These are phyloP conservation scores for Neocatenulostroma microsporum DNA, from an alignment of 2,329 filamentous ascomycete species.

Conservation along the genomic window DNA sequence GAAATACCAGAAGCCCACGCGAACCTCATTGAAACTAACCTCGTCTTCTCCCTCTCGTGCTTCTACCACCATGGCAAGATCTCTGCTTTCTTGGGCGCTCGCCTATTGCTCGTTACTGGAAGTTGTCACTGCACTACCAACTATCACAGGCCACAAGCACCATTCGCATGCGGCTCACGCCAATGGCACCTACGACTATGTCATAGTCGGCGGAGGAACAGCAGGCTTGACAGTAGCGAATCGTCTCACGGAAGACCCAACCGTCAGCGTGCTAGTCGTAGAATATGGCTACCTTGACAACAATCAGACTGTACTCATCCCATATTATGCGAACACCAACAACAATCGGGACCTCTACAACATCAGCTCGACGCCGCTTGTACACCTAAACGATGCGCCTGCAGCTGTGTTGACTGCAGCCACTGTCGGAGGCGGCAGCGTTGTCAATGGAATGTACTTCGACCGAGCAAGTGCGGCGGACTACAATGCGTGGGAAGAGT, in stretches of 20 bases:
- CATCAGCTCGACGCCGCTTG: constrained; percentile 10
- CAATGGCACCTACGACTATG: constrained; percentile 27
- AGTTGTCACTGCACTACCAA: too few relatives aligned
- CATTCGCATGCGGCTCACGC: too few relatives aligned
- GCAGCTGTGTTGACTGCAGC: constrained; percentile 16
- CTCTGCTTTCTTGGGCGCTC: too few relatives aligned
- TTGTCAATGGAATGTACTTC: constrained; percentile 34
- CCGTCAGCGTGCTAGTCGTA: constrained; percentile 21
- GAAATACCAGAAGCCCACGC: too few relatives aligned
- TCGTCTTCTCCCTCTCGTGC: too few relatives aligned
- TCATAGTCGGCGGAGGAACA: constrained; percentile 24
- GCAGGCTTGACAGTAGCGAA: constrained; percentile 25
- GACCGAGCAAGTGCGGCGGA: constrained; percentile 30
- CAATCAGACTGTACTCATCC: constrained; percentile 9
- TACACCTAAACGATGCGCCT: constrained; percentile 17
- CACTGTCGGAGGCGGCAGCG: constrained; percentile 31
- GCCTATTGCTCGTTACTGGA: too few relatives aligned
- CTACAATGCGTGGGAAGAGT: constrained; percentile 34
- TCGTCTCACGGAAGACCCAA: constrained; percentile 23
- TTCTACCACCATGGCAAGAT: too few relatives aligned
- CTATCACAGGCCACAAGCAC: too few relatives aligned
- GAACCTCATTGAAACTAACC: too few relatives aligned
- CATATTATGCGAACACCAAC: constrained; percentile 11
- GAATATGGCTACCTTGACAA: constrained; percentile 15
- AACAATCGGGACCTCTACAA: constrained; percentile 6